phyloP scores from a whole-genome alignment of 2,329 filamentous ascomycete genomes.

The Chaetomium strumarium region DNA sequence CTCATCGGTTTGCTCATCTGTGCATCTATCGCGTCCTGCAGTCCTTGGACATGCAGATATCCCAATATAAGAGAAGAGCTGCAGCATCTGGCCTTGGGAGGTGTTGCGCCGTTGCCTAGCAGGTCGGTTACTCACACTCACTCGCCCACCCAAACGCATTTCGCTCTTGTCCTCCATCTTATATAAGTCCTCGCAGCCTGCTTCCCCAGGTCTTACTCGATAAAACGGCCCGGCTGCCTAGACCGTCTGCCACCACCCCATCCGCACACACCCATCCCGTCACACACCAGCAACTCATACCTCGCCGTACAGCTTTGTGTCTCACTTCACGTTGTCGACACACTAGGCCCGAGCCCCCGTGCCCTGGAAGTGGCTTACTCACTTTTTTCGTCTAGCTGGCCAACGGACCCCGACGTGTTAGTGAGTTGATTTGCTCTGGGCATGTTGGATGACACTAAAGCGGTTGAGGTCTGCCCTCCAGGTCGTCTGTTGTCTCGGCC shows the following conservation, averaged over 20 bases:
- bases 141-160: neutral
- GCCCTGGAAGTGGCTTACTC: neutral
- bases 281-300: neutral
- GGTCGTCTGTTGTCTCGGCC: neutral
- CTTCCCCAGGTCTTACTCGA: constrained; percentile 10
- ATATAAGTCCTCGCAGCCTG: constrained; percentile 13
- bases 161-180: constrained; percentile 1
- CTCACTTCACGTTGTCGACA: neutral
- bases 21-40: neutral
- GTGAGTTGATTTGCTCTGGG: neutral
- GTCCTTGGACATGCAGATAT: neutral
- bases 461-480: neutral
- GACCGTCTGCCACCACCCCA: neutral
- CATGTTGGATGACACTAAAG: neutral
- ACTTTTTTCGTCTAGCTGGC: neutral
- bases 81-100: neutral
- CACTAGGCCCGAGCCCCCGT: neutral
- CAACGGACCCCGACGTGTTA: neutral
- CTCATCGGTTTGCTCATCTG: neutral
- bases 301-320: neutral
- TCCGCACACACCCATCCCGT: neutral
- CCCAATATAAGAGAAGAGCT: neutral
- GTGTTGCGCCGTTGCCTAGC: constrained; percentile 11
- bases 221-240: constrained; percentile 15
- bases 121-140: neutral